Conservation (phyloP, 306 rosid species). For the Pterocarpus macrocarpus region DNA sequence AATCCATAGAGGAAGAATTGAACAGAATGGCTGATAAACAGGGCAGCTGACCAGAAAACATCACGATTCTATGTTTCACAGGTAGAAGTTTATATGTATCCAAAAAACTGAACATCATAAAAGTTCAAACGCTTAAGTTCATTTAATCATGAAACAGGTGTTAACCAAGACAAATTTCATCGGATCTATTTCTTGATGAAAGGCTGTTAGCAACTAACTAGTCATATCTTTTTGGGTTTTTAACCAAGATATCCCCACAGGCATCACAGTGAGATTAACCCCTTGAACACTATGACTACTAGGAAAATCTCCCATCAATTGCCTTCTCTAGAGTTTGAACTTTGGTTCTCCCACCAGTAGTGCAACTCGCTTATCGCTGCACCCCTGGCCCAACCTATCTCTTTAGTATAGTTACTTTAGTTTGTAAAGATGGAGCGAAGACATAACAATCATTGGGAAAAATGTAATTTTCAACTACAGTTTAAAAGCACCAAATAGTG, state of each 20-base stretch:
- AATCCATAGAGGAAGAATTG: slow-evolving; percentile 17
- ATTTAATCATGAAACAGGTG: slow-evolving; percentile 34
- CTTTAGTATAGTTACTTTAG: not conserved
- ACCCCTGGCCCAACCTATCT: not conserved
- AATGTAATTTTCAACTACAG: not conserved
- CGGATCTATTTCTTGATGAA: slow-evolving; percentile 36
- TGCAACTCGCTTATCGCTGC: not conserved
- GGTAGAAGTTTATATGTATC: not conserved
- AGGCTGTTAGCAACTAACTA: not conserved
- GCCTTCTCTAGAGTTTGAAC: not conserved
- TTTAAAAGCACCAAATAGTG: not conserved
- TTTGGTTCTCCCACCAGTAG: not conserved
- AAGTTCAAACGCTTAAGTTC: slow-evolving; percentile 31
- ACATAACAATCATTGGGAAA: slow-evolving; percentile 8
- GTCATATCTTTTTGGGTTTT: not conserved
- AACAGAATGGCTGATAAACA: slow-evolving; percentile 6
- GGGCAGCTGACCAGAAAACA: slow-evolving; percentile 20
- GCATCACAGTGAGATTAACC: not conserved
- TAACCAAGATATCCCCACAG: not conserved
- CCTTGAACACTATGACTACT: not conserved
- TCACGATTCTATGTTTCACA: slow-evolving; percentile 28
- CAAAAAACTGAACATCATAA: not conserved
- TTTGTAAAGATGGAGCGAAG: slow-evolving; percentile 21
- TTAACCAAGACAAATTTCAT: slow-evolving; percentile 31
- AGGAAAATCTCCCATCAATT: not conserved